Evolutionary conservation across 768 basidiomycete genomes (phyloP), one percentile per base, ranked within the genome.

Genomic region (Favolaschia claudopus): DNA sequence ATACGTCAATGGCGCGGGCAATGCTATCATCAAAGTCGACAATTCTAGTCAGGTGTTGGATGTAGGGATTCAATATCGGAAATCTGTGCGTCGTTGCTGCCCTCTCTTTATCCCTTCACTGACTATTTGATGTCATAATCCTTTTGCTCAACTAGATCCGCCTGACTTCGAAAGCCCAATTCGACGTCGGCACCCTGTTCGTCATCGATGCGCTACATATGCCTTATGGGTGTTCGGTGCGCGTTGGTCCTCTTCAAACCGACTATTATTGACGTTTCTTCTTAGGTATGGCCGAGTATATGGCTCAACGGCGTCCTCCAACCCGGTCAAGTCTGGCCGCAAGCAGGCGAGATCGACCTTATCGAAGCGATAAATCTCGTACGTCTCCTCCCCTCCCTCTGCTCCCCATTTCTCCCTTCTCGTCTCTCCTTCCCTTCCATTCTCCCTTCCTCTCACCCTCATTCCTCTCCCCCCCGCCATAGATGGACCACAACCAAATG

Each of bases 11-110:
- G 65, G 66, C 38, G 79, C 79, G 1, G 86, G 89, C 7, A 84
- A 88, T 53, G 88, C 86, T 6, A 80, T 95, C 60, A 76, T 95
- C 45, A 86, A 82, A 65, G 91, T 93, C 7, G 92, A 93, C 77
- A 91, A 92, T 67, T 72, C 74, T 8, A 85, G 48, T 48, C 55
- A 40, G 28, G 62, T 64, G 2, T 38, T 59, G n/a, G 25, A 9
- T 1, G 39, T 20, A 2, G 57, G 57, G 5, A 56, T 64, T 15
- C 57, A 59, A 43, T 59, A 64, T 15, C 62, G 62, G 12, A 64
- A 64, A n/a, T 59, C 58, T 7, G 62, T 64, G 37, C 40, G 59
- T 50, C 46, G n/a, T n/a, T n/a, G n/a, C n/a, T n/a, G n/a, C 13
- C 28, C 38, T n/a, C 4, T n/a, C 5, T 19, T 44, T 33, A 19